Percentiles rank a stretch among this genome's conserved stretches.
These are phyloP conservation scores for Wickerhamomyces silvicola DNA, from an alignment of 805 yeast species.

Conservation along the genomic window DNA sequence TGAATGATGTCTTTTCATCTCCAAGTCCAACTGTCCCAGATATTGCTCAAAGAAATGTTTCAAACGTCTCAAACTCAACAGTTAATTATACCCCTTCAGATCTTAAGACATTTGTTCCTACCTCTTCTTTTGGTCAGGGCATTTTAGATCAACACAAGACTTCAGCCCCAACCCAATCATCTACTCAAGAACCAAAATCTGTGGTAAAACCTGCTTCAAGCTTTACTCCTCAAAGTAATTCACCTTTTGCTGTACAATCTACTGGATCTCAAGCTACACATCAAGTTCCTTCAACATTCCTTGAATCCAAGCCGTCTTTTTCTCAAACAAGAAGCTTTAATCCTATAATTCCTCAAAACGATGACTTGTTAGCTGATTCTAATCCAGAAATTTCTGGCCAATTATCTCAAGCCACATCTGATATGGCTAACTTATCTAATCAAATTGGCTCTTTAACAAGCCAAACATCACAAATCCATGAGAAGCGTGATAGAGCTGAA, in stretches of 20 bases:
- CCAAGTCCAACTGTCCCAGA: constrained; percentile 24
- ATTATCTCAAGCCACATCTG: constrained; percentile 73
- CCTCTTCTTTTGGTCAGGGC: constrained; percentile 80
- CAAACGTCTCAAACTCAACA: constrained; percentile 21
- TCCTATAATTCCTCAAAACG: constrained; percentile 19
- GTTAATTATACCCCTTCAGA: constrained; percentile 25
- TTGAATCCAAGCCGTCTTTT: background rate
- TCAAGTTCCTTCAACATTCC: constrained; percentile 1
- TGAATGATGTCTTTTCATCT: constrained; percentile 48
- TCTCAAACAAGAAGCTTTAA: background rate
- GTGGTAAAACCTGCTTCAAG: constrained; percentile 4
- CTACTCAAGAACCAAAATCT: constrained; percentile 18
- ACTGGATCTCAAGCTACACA: constrained; percentile 10
- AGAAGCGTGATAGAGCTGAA: constrained; percentile 68
- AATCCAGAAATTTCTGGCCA: constrained; percentile 51
- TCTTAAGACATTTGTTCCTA: constrained; percentile 58
- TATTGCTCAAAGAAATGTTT: constrained; percentile 15
- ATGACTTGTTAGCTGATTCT: constrained; percentile 49
- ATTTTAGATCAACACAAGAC: constrained; percentile 33
- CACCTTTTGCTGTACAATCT: constrained; percentile 6
- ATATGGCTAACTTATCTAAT: constrained; percentile 78
- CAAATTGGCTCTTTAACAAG: constrained; percentile 73
- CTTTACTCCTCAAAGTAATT: constrained; percentile 12
- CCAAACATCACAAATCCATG: constrained; percentile 67
- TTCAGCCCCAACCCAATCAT: constrained; percentile 12